Percentiles rank a stretch among this genome's conserved stretches.
phyloP scores from a whole-genome alignment of 768 basidiomycete genomes.

The Boletus insuetus region DNA sequence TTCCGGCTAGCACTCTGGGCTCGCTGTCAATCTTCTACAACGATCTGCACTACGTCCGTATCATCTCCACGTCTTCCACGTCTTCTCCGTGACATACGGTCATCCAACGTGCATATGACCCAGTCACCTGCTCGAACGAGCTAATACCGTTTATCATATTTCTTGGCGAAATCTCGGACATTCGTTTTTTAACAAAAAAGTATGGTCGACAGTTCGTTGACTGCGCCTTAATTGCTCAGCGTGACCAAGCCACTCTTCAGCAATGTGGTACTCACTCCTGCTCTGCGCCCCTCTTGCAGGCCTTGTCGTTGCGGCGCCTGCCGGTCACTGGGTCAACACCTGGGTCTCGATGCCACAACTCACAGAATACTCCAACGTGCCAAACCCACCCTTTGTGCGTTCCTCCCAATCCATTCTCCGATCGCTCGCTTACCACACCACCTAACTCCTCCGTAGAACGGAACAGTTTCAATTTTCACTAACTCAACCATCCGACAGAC shows the following conservation, averaged over 20 bases:
- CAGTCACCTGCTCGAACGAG: too few species aligned
- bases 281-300: background rate
- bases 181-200: background rate
- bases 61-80: too few species aligned
- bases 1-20: too few species aligned
- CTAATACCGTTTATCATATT: background rate
- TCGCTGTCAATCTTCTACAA: too few species aligned
- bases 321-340: conserved; percentile 4
- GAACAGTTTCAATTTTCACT: background rate
- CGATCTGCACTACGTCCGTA: too few species aligned
- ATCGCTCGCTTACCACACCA: background rate
- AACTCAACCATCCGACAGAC: conserved; percentile 4
- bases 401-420: background rate
- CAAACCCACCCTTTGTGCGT: conserved; percentile 3
- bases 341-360: conserved; percentile 8
- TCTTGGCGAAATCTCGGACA: background rate
- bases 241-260: background rate
- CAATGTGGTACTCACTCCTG: background rate
- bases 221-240: background rate
- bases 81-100: too few species aligned
- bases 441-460: conserved; percentile 7
- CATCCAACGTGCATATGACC: background rate
- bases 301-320: background rate
- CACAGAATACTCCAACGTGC: conserved; percentile 3
- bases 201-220: background rate